Evolutionary conservation across 768 basidiomycete genomes (phyloP).

Genomic region (Hericium erinaceus): DNA sequence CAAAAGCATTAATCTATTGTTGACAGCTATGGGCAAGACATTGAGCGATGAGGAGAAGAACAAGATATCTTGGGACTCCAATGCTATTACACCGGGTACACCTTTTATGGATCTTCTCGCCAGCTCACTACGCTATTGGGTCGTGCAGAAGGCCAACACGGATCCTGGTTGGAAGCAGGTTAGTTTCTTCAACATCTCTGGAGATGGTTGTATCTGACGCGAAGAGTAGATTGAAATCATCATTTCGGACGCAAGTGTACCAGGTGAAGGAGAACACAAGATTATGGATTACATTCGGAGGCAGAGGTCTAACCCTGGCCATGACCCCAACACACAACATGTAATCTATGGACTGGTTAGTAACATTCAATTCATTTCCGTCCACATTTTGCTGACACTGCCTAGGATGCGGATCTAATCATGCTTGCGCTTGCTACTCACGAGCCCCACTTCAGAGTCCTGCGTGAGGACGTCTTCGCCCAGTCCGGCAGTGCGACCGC

Average conservation of each 20-base stretch:
- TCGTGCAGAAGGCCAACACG: constrained; percentile 86
- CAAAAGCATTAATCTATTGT: neutral
- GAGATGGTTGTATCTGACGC: neutral
- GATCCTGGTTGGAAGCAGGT: constrained; percentile 96
- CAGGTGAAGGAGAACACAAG: constrained; percentile 99
- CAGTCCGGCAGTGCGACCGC: constrained; percentile 67
- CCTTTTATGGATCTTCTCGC: constrained; percentile 97
- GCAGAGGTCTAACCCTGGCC: constrained; percentile 77
- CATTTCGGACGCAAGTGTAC: constrained; percentile 94
- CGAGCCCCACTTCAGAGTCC: constrained; percentile 94
- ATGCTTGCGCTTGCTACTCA: constrained; percentile 98
- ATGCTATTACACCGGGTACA: constrained; percentile 97
- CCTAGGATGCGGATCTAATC: constrained; percentile 94
- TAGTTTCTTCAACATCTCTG: neutral
- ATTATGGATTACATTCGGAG: constrained; percentile 98
- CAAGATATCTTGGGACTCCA: constrained; percentile 91
- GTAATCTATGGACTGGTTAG: constrained; percentile 95
- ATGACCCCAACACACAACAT: constrained; percentile 91
- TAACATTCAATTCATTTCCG: constrained; percentile 1
- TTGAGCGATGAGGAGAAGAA: constrained; percentile 74
- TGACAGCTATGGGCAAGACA: constrained; percentile 84
- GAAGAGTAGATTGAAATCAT: constrained; percentile 75
- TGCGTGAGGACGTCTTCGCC: constrained; percentile 95
- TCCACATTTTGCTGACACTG: constrained; percentile 7
- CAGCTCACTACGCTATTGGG: constrained; percentile 87